phyloP scores from a whole-genome alignment of 1,284 basidiomycete species.

The Austropuccinia psidii region DNA sequence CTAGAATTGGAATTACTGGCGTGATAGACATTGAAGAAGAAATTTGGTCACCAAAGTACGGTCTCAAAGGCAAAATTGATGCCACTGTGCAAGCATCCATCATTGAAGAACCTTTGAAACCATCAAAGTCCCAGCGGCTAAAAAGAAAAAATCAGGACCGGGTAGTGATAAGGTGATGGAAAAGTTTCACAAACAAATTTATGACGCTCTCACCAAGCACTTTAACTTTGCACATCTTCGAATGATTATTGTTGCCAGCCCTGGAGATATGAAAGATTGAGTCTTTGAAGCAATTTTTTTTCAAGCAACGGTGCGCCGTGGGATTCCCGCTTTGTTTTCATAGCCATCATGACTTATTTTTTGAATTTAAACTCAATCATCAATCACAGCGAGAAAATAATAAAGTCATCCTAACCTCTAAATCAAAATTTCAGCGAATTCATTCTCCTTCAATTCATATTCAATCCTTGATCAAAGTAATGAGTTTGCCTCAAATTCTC shows the following conservation, averaged over 20 bases:
- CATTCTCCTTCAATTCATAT: slow-evolving; percentile 91
- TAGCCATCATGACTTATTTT: not conserved
- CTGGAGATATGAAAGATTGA: slow-evolving; percentile 87
- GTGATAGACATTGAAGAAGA: slow-evolving; percentile 84
- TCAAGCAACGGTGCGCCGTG: slow-evolving; percentile 57
- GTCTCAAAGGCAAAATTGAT: slow-evolving; percentile 92
- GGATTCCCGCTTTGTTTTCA: not conserved
- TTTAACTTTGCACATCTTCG: slow-evolving; percentile 74
- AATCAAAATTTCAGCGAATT: slow-evolving; percentile 80
- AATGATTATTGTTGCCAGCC: slow-evolving; percentile 90
- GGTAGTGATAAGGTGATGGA: slow-evolving; percentile 11
- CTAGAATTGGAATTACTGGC: slow-evolving; percentile 59
- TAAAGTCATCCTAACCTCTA: slow-evolving; percentile 56
- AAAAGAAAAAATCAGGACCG: slow-evolving; percentile 59
- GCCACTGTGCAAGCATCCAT: slow-evolving; percentile 83
- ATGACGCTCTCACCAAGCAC: slow-evolving; percentile 77
- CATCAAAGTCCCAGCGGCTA: slow-evolving; percentile 79
- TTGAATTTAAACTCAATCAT: not conserved
- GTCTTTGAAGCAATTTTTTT: slow-evolving; percentile 77
- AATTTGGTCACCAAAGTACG: slow-evolving; percentile 91
- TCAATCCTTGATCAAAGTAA: slow-evolving; percentile 85
- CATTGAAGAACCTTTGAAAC: slow-evolving; percentile 63
- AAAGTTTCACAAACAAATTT: slow-evolving; percentile 52
- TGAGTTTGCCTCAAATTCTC: slow-evolving; percentile 57
- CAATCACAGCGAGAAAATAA: slow-evolving; percentile 58